A percentile compares a stretch with the other conserved stretches of the same genome.
phyloP scores from a whole-genome alignment of 352 stramenopile species.

The Globisporangium irregulare region DNA sequence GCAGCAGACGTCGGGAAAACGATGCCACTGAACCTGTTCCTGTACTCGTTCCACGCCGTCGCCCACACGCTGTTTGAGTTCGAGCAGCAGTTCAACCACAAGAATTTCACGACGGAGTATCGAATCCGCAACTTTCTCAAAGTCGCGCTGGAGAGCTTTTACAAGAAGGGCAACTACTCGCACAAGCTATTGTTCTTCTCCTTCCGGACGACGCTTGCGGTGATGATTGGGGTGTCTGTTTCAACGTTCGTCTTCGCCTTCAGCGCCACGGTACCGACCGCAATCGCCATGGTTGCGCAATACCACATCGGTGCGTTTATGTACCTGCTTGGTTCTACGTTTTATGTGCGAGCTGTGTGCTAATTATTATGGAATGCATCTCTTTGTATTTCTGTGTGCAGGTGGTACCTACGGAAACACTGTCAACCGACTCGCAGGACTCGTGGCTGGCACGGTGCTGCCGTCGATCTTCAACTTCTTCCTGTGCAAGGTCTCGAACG shows the following conservation, averaged over 20 bases:
- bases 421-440: slow-evolving; percentile 58
- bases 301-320: slow-evolving; percentile 43
- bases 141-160: slow-evolving; percentile 32
- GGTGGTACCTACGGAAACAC: slow-evolving; percentile 68
- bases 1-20: slow-evolving; percentile 54
- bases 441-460: slow-evolving; percentile 68
- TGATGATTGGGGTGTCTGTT: slow-evolving; percentile 55
- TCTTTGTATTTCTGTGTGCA: neutral
- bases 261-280: slow-evolving; percentile 56
- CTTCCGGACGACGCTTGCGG: slow-evolving; percentile 57
- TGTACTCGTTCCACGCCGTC: slow-evolving; percentile 78
- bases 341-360: neutral
- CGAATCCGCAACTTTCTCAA: slow-evolving; percentile 58
- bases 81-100: slow-evolving; percentile 61
- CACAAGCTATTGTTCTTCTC: slow-evolving; percentile 47
- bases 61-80: slow-evolving; percentile 65
- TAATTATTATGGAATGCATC: neutral
- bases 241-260: slow-evolving; percentile 76
- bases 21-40: slow-evolving; percentile 76
- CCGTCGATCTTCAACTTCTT: slow-evolving; percentile 76
- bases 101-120: slow-evolving; percentile 56
- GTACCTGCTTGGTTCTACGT: too few species aligned
- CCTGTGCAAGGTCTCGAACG: slow-evolving; percentile 46
- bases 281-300: slow-evolving; percentile 68
- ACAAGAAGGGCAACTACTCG: slow-evolving; percentile 42